Conservation (phyloP, 2,329 filamentous ascomycete species). For the Pseudogymnoascus sp. region DNA sequence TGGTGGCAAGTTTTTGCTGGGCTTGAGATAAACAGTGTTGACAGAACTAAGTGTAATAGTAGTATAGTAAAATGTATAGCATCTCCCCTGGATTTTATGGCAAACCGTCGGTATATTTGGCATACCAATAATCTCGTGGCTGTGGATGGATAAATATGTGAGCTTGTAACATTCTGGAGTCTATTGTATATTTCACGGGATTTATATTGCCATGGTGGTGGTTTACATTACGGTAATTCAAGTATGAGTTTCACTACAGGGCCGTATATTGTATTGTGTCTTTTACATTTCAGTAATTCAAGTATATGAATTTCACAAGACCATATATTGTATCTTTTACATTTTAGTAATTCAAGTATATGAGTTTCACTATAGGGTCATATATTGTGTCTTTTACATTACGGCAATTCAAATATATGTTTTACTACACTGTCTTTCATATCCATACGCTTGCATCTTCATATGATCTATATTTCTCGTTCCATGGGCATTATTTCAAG, state of each 20-base stretch:
- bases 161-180: background rate
- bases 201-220: background rate
- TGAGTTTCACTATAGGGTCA: background rate
- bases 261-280: too few relatives aligned
- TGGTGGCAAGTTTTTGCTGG: constrained; percentile 56
- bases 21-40: constrained; percentile 41
- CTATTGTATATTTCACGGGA: background rate
- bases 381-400: too few relatives aligned
- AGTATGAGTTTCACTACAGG: background rate
- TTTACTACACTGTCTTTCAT: background rate
- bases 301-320: background rate
- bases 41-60: constrained; percentile 3
- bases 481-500: too few relatives aligned
- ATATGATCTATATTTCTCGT: too few relatives aligned
- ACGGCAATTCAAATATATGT: background rate
- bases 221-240: background rate
- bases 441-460: background rate
- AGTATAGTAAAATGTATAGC: constrained; percentile 6
- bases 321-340: too few relatives aligned
- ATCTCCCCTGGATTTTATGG: background rate
- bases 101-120: background rate
- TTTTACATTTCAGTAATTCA: background rate
- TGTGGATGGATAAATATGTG: too few relatives aligned
- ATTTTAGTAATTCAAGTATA: background rate
- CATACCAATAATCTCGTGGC: too few relatives aligned